Conservation (phyloP, 2,329 filamentous ascomycete species). For the Pyrenochaeta sp. region DNA sequence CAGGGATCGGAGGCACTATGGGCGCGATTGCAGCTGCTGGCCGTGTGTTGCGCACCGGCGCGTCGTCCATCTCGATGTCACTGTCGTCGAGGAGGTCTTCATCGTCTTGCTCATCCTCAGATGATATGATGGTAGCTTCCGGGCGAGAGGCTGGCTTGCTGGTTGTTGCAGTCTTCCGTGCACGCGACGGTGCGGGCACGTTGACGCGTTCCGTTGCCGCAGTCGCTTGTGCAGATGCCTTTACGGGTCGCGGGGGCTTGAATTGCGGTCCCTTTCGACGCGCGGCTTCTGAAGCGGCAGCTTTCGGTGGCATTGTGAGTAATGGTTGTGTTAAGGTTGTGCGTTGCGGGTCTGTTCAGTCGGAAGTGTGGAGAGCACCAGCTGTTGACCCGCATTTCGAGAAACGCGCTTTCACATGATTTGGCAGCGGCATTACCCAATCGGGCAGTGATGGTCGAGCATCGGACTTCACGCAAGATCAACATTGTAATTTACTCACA, state of each 20-base stretch:
- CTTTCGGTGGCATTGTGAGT: slow-evolving; percentile 36
- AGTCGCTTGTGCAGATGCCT: slow-evolving; percentile 29
- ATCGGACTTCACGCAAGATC: slow-evolving; percentile 1
- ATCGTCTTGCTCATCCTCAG: slow-evolving; percentile 35
- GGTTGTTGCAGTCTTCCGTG: slow-evolving; percentile 29
- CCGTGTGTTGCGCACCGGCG: slow-evolving; percentile 17
- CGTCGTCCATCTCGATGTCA: slow-evolving; percentile 41
- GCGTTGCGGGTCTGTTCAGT: slow-evolving; percentile 3
- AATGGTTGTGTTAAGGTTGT: neutral
- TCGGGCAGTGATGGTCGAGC: slow-evolving; percentile 2
- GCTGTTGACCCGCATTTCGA: slow-evolving; percentile 2
- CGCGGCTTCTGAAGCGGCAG: slow-evolving; percentile 21
- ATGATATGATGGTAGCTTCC: slow-evolving; percentile 38
- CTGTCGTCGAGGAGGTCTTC: slow-evolving; percentile 20
- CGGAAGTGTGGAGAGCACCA: neutral
- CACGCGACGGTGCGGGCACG: slow-evolving; percentile 21
- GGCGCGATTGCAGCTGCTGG: slow-evolving; percentile 18
- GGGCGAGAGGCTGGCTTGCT: slow-evolving; percentile 25
- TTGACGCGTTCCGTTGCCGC: slow-evolving; percentile 29
- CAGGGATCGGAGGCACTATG: slow-evolving; percentile 64
- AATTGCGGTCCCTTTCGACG: slow-evolving; percentile 45
- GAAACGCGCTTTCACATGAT: slow-evolving; percentile 18
- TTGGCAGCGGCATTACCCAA: slow-evolving; percentile 4
- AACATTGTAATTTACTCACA: too few relatives aligned
- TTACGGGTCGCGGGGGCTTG: slow-evolving; percentile 47